Base-by-base conservation (phyloP, 345 rosid genomes). In the Rhodamnia rubescens region DNA sequence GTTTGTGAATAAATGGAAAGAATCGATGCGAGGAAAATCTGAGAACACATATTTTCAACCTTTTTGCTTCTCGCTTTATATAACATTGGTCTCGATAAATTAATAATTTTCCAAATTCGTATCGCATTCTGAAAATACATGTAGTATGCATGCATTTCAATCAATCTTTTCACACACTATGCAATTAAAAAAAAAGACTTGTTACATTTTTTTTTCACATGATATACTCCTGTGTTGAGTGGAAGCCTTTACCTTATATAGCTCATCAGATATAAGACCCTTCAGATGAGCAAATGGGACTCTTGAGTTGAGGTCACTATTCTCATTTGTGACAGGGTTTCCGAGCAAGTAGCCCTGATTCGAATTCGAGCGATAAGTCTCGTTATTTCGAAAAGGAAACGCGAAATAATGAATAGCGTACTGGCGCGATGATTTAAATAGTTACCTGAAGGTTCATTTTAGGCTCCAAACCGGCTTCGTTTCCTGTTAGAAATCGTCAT, bases 311-410 rank as follows among this genome's bases (percentile, higher is more conserved):
- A 74, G 55, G 40, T 89, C 91, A 61, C 61, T 12, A 22, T 61
- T 22, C 20, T 51, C 18, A 75, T 15, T 84, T 57, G 91, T 90
- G 61, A 55, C 47, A 1, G 91, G 90, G 83, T 88, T 90, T 21
- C 91, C 90, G 20, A 87, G 74, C 24, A 85, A 32, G 74, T 88
- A 90, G 27, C 91, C 91, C 88, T 90, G 74, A 20, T 74, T 82
- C 75, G 22, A 50, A 51, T 7, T 49, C 12, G 16, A 7, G 7
- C 0, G 0, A 22, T 64, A 64, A 16, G 11, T 51, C 51, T 11
- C 13, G 1, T 32, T 64, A 10, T 32, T 64, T 64, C 0, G 9
- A 64, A 61, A 32, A 16, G 24, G 12, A 64, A 32, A 64, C 1
- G 6, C 24, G 16, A 16, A 16, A 1, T 32, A 8, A 32, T 32